Evolutionary conservation across 352 stramenopile genomes (phyloP).

Genomic region (Phytophthora palmivora): DNA sequence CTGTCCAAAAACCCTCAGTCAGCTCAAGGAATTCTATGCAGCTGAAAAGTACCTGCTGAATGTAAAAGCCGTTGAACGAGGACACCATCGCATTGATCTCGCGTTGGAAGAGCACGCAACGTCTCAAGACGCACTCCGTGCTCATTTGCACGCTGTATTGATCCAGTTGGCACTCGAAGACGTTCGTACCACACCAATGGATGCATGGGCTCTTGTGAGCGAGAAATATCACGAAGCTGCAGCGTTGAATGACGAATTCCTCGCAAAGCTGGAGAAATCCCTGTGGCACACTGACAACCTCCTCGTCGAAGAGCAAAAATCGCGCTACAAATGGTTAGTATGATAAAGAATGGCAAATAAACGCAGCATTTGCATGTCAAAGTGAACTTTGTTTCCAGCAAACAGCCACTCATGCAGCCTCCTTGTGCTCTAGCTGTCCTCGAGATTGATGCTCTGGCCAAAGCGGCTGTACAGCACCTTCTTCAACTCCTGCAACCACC

Average conservation of each 20-base stretch:
- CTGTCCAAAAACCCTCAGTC: slow-evolving; percentile 46
- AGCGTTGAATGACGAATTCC: slow-evolving; percentile 41
- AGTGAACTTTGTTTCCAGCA: slow-evolving; percentile 18
- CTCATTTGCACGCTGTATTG: slow-evolving; percentile 64
- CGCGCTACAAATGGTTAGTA: slow-evolving; percentile 64
- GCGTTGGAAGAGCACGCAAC: slow-evolving; percentile 57
- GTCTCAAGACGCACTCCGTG: slow-evolving; percentile 45
- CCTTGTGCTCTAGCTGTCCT: slow-evolving; percentile 81
- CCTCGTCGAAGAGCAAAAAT: slow-evolving; percentile 64
- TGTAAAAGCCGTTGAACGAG: slow-evolving; percentile 24
- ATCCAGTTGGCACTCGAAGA: slow-evolving; percentile 54
- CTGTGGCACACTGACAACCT: slow-evolving; percentile 71
- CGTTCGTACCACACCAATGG: neutral
- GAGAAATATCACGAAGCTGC: slow-evolving; percentile 42
- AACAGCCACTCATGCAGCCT: neutral
- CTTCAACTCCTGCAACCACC: slow-evolving; percentile 79
- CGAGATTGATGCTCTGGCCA: slow-evolving; percentile 97
- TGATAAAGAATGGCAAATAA: slow-evolving; percentile 15
- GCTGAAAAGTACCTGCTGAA: slow-evolving; percentile 70
- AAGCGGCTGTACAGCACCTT: slow-evolving; percentile 96
- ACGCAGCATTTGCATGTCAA: slow-evolving; percentile 15
- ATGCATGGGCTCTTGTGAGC: slow-evolving; percentile 35
- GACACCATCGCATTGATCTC: slow-evolving; percentile 49
- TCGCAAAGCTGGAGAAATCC: slow-evolving; percentile 45
- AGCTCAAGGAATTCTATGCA: slow-evolving; percentile 52